Evolutionary conservation across 495 filamentous ascomycete species (phyloP).

Genomic region (Hypomontagnella submonticulosa): DNA sequence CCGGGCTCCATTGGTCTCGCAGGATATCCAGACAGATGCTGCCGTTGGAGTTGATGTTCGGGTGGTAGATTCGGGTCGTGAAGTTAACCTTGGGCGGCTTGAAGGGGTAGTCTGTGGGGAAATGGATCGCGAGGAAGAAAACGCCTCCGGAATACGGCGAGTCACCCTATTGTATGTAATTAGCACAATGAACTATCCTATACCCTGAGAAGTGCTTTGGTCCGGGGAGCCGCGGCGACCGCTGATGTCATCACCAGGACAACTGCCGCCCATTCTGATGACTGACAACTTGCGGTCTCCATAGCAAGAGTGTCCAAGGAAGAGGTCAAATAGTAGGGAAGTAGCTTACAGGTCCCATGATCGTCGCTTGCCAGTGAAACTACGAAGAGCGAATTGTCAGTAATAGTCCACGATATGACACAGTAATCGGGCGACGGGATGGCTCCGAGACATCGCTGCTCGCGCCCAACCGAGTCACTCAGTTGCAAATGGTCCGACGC

Average conservation of each 20-base stretch:
- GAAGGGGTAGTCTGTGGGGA: conserved; percentile 99
- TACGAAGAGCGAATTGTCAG: conserved; percentile 58
- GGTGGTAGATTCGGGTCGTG: conserved; percentile 98
- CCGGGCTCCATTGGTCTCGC: conserved; percentile 98
- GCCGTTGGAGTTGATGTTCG: conserved; percentile 99
- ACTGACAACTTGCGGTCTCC: not conserved
- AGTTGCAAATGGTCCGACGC: conserved; percentile 18
- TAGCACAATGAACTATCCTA: conserved; percentile 38
- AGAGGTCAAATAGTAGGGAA: not conserved
- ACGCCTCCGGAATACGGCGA: conserved; percentile 97
- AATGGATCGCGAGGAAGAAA: conserved; percentile 98
- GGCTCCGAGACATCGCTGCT: not conserved
- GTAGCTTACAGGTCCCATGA: conserved; percentile 97
- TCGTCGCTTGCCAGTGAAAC: conserved; percentile 99
- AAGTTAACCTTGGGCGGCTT: conserved; percentile 99
- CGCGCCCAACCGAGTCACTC: conserved; percentile 24
- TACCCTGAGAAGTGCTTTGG: conserved; percentile 4
- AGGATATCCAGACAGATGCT: conserved; percentile 99
- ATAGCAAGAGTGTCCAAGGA: not conserved
- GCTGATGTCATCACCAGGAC: not conserved
- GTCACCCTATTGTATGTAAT: conserved; percentile 70
- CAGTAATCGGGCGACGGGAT: not conserved
- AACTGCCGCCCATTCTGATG: not conserved
- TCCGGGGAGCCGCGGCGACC: not conserved
- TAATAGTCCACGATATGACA: conserved; percentile 28